phyloP scores from a whole-genome alignment of 2,329 filamentous ascomycete species.

The Botrytis galanthina region DNA sequence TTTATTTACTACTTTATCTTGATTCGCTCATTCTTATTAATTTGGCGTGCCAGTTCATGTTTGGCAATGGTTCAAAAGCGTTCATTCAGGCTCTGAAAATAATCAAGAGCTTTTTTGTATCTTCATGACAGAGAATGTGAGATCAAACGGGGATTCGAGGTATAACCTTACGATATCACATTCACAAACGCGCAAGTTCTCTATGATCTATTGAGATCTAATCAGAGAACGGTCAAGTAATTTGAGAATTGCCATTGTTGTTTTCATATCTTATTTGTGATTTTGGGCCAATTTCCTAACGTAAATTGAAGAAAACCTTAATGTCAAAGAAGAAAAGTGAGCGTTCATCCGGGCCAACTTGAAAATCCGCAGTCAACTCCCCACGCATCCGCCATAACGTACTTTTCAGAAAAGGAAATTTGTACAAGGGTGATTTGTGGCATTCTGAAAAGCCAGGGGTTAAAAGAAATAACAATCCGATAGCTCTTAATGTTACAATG shows the following conservation, averaged over 20 bases:
- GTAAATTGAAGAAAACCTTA: conserved; percentile 27
- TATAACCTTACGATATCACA: not conserved
- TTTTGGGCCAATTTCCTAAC: conserved; percentile 30
- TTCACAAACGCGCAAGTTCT: not conserved
- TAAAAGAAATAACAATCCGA: conserved; percentile 27
- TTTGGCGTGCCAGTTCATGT: not conserved
- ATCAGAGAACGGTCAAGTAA: not conserved
- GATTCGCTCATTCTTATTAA: not conserved
- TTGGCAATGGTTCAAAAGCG: not conserved
- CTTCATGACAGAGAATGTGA: not conserved
- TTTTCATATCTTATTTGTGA: conserved; percentile 15
- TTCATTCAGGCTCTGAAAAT: too few relatives aligned
- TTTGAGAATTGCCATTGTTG: not conserved
- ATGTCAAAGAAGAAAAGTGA: conserved; percentile 31
- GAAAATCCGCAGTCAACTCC: conserved; percentile 22
- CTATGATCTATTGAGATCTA: not conserved
- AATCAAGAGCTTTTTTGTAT: not conserved
- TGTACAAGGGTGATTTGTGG: conserved; percentile 33
- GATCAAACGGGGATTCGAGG: not conserved
- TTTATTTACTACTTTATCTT: not conserved
- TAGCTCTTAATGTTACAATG: conserved; percentile 38
- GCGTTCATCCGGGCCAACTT: conserved; percentile 30
- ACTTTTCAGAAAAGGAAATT: conserved; percentile 33
- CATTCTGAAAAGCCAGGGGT: conserved; percentile 28
- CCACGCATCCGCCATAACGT: conserved; percentile 19